Percentiles rank a stretch among this genome's conserved stretches.
Conservation (phyloP, 768 basidiomycete species). For the Ephemerocybe angulata region DNA sequence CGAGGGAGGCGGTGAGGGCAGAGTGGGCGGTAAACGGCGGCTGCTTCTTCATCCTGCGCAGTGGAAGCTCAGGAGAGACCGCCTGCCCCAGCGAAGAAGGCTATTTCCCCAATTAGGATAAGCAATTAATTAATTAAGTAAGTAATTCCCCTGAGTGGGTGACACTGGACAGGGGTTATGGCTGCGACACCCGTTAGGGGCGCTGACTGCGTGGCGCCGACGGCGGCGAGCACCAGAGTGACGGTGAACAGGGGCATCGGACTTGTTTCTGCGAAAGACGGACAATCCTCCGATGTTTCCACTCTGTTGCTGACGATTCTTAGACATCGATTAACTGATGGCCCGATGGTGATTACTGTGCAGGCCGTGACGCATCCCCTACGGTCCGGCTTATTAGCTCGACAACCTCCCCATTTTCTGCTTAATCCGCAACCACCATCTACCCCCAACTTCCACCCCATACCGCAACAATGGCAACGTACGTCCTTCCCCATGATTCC, state of each 20-base stretch:
- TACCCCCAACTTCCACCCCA: slow-evolving; percentile 33
- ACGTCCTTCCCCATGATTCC: slow-evolving; percentile 12
- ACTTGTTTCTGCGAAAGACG: neutral
- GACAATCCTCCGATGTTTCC: slow-evolving; percentile 1
- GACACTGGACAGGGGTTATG: neutral
- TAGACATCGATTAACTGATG: slow-evolving; percentile 18
- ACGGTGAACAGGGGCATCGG: neutral
- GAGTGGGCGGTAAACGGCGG: neutral
- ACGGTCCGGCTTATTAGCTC: neutral
- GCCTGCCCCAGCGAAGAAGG: too few species aligned
- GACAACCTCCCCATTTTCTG: slow-evolving; percentile 4
- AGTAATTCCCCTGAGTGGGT: neutral
- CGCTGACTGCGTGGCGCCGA: neutral
- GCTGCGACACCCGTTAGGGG: neutral
- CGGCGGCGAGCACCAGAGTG: neutral
- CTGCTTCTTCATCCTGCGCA: slow-evolving; percentile 1
- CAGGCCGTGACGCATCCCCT: slow-evolving; percentile 8
- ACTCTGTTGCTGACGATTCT: slow-evolving; percentile 7
- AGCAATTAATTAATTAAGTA: neutral
- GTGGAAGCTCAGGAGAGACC: neutral
- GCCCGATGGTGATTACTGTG: slow-evolving; percentile 12
- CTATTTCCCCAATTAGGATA: neutral
- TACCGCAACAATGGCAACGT: slow-evolving; percentile 42
- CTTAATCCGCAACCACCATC: slow-evolving; percentile 29
- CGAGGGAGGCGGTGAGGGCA: slow-evolving; percentile 3